Base-by-base conservation (phyloP, 768 basidiomycete species). In the Calocera viscosa region DNA sequence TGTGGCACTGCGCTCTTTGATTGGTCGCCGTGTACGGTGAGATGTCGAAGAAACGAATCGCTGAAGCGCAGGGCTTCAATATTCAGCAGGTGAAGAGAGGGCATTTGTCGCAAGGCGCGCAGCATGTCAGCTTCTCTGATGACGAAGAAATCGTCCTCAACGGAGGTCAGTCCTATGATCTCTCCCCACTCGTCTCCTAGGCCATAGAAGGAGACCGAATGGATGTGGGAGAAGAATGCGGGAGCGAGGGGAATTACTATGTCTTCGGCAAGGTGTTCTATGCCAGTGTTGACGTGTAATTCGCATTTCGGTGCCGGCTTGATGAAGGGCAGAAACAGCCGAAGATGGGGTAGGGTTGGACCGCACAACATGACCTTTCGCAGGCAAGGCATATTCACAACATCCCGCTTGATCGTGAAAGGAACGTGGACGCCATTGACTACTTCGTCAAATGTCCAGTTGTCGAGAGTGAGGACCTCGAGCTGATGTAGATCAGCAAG, bases 291-390 rank as follows among this genome's bases (percentile, higher is more conserved):
- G 26, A 60, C 10, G 26, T 26, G 30, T 3, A 60, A 5, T 22
- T 26, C 53, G 53, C 24, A 28, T 12, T 22, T 60, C 5, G 24
- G 10, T 26, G 26, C 24, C 10, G 53, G 53, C 10, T 32, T 10
- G 53, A 60, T 12, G 53, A 60, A 60, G 5, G 53, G 53, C 24
- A 60, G 53, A 26, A 60, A 60, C 26, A 60, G 53, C 53, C 53
- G 53, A 5, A 60, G 26, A 32, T 60, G 53, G 53, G 14, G 53
- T 2, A 60, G 11, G 11, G 53, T 60, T 22, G 53, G 53, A 3
- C 53, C 53, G 53, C 26, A 28, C 2, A 60, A 32, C 8, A 26
- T 28, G 24, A 60, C 53, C 16, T 32, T 26, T 22, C 53, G 11
- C 16, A 60, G 53, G 11, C 10, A 7, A 10, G 53, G 11, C 26